Percentiles rank a stretch among this genome's conserved stretches.
phyloP scores from a whole-genome alignment of 768 basidiomycete species.

The Podaxis sp. region DNA sequence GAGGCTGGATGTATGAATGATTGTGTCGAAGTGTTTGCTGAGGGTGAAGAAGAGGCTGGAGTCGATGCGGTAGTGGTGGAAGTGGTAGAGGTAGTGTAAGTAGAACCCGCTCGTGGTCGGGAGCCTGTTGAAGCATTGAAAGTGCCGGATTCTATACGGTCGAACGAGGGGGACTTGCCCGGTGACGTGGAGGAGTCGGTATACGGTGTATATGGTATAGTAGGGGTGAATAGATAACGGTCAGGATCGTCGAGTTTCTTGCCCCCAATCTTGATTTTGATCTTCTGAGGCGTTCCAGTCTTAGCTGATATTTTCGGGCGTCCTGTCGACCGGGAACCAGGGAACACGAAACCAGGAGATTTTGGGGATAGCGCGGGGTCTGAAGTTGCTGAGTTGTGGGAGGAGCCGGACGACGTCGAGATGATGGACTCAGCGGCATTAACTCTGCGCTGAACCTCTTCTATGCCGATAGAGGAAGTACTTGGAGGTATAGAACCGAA shows the following conservation, averaged over 20 bases:
- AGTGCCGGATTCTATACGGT: not conserved
- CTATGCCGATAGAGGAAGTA: not conserved
- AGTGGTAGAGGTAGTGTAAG: not conserved
- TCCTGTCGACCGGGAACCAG: slow-evolving; percentile 26
- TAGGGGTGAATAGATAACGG: not conserved
- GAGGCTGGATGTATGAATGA: slow-evolving; percentile 18
- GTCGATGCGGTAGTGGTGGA: not conserved
- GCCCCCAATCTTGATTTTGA: slow-evolving; percentile 15
- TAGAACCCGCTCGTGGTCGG: not conserved
- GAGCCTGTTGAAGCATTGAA: not conserved
- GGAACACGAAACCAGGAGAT: slow-evolving; percentile 25
- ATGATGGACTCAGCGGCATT: not conserved
- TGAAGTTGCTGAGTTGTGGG: slow-evolving; percentile 10
- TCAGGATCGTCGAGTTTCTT: not conserved
- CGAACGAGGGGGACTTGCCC: not conserved
- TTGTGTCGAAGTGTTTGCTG: not conserved
- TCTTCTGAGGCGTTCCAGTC: slow-evolving; percentile 12
- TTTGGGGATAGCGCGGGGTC: not conserved
- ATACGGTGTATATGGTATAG: not conserved
- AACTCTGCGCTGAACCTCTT: not conserved
- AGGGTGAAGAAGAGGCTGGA: not conserved
- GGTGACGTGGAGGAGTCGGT: not conserved
- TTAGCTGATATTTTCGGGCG: slow-evolving; percentile 26
- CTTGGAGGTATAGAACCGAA: not conserved
- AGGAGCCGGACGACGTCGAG: slow-evolving; percentile 6